Conservation (phyloP, 805 yeast genomes). For the Saccharomycopsis oosterbeekiorum region DNA sequence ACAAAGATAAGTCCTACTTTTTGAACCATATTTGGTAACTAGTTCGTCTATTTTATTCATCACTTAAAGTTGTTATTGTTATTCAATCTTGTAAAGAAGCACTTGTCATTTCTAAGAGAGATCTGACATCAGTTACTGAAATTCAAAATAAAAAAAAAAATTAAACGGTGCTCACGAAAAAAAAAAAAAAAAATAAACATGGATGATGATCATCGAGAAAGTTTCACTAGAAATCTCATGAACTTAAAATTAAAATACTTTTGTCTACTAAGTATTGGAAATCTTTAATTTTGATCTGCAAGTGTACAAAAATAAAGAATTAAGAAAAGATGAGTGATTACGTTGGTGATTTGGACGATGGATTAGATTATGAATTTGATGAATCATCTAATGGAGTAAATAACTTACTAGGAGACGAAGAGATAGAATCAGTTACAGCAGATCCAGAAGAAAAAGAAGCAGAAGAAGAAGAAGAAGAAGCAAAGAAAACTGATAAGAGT, state of each 20-base stretch:
- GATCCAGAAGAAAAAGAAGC: slow-evolving; percentile 22
- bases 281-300: background rate
- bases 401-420: slow-evolving; percentile 27
- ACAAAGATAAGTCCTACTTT: background rate
- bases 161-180: background rate
- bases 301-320: background rate
- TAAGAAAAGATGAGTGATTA: slow-evolving; percentile 13
- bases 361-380: slow-evolving; percentile 42
- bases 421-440: slow-evolving; percentile 20
- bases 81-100: background rate
- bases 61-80: background rate
- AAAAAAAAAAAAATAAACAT: background rate
- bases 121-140: background rate
- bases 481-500: slow-evolving; percentile 11
- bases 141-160: background rate
- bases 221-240: background rate
- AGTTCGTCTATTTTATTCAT: background rate
- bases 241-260: background rate
- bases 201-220: background rate
- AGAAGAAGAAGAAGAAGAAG: slow-evolving; percentile 21
- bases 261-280: no score
- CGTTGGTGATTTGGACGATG: slow-evolving; percentile 76
- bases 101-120: background rate
- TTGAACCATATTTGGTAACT: background rate
- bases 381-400: slow-evolving; percentile 28